Evolutionary conservation across 1,284 basidiomycete genomes (phyloP).

Genomic region (Dichomitus squalens): DNA sequence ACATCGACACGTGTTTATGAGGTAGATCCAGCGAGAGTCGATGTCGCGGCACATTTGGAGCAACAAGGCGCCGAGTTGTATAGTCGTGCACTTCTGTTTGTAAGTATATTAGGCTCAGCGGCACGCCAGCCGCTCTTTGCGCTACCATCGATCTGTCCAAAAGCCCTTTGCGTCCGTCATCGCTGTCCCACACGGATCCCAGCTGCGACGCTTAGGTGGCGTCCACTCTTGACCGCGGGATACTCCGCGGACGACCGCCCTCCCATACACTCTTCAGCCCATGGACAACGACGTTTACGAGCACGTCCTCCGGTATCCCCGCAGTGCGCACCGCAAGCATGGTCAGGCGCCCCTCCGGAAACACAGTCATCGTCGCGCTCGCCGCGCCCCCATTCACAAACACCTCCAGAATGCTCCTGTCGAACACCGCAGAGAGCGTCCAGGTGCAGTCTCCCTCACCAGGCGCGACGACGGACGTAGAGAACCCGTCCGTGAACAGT

Average conservation of each 20-base stretch:
- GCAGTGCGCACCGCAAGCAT: conserved; percentile 1
- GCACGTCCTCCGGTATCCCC: background rate
- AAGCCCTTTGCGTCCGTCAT: no score
- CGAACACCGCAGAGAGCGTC: conserved; percentile 14
- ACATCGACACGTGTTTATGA: no score
- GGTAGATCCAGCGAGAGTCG: no score
- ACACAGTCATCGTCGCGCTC: conserved; percentile 17
- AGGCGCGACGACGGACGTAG: conserved; percentile 4
- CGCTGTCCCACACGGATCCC: no score
- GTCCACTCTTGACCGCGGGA: no score
- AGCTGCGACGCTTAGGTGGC: no score
- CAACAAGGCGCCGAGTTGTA: no score
- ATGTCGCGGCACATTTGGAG: no score
- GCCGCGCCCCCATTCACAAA: conserved; percentile 14
- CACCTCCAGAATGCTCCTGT: conserved; percentile 19
- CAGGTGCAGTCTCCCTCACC: conserved; percentile 8
- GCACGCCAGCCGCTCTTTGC: no score
- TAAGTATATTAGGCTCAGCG: no score
- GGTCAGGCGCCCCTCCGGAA: conserved; percentile 14
- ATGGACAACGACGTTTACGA: background rate
- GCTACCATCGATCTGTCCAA: no score
- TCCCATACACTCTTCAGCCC: conserved; percentile 1
- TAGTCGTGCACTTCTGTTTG: no score
- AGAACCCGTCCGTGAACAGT: conserved; percentile 18
- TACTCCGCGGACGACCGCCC: background rate